Conservation (phyloP, 1,284 basidiomycete genomes). For the Pseudozyma flocculosa region DNA sequence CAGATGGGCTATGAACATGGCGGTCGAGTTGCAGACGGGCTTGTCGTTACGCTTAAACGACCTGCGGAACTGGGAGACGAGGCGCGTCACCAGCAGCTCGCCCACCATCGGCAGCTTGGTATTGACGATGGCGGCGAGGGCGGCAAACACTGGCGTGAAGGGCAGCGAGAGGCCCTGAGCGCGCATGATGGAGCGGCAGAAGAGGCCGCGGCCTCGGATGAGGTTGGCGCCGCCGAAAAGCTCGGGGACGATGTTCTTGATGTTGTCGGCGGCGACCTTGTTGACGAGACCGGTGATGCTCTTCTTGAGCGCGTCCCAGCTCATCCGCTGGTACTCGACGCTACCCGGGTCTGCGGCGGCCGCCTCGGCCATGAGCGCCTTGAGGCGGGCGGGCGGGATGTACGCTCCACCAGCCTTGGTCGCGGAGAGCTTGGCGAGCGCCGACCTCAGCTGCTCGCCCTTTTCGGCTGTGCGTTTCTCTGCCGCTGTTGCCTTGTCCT, state of each 20-base stretch:
- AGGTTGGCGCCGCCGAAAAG: slow-evolving; percentile 56
- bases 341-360: slow-evolving; percentile 79
- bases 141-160: slow-evolving; percentile 95
- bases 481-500: slow-evolving; percentile 9
- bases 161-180: slow-evolving; percentile 94
- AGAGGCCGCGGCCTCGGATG: slow-evolving; percentile 55
- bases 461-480: slow-evolving; percentile 6
- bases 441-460: slow-evolving; percentile 41
- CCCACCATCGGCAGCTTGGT: slow-evolving; percentile 96
- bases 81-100: slow-evolving; percentile 80
- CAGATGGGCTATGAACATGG: slow-evolving; percentile 93
- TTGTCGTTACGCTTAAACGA: slow-evolving; percentile 98
- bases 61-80: slow-evolving; percentile 91
- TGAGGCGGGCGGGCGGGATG: slow-evolving; percentile 83
- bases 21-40: slow-evolving; percentile 89
- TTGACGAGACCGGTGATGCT: slow-evolving; percentile 99
- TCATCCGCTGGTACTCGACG: slow-evolving; percentile 88
- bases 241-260: slow-evolving; percentile 94
- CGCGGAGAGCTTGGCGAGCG: slow-evolving; percentile 46
- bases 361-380: slow-evolving; percentile 81
- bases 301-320: slow-evolving; percentile 97
- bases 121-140: slow-evolving; percentile 90
- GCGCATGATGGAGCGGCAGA: slow-evolving; percentile 85
- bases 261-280: slow-evolving; percentile 80
- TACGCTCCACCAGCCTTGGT: slow-evolving; percentile 88